phyloP scores from a whole-genome alignment of 2,329 filamentous ascomycete species.

The Tolypocladium inflatum region DNA sequence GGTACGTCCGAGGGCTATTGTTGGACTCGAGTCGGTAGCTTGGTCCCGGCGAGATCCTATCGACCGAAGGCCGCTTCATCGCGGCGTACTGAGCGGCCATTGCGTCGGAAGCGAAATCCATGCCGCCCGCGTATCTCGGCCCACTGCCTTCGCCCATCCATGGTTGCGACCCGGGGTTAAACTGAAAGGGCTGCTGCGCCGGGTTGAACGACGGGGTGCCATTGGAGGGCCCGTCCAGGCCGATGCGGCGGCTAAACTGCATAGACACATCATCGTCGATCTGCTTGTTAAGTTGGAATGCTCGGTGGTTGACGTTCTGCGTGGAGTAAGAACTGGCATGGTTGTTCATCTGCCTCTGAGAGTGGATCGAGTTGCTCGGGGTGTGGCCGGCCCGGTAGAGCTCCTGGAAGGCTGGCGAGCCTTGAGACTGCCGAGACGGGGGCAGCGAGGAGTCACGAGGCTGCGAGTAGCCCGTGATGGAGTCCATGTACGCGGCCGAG shows the following conservation, averaged over 20 bases:
- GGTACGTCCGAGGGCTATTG: slow-evolving; percentile 15
- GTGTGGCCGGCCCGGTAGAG: slow-evolving; percentile 26
- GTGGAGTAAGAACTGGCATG: slow-evolving; percentile 37
- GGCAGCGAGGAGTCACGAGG: slow-evolving; percentile 48
- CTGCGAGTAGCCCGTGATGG: slow-evolving; percentile 17
- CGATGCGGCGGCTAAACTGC: slow-evolving; percentile 22
- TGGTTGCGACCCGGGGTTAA: slow-evolving; percentile 36
- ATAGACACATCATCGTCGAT: slow-evolving; percentile 26
- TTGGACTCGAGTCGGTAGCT: slow-evolving; percentile 19
- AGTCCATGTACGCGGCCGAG: slow-evolving; percentile 29
- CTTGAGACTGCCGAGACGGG: slow-evolving; percentile 43
- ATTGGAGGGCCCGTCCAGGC: slow-evolving; percentile 19
- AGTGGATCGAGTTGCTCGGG: slow-evolving; percentile 34
- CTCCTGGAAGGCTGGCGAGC: slow-evolving; percentile 26
- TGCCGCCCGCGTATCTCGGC: slow-evolving; percentile 16
- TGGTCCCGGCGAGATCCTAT: slow-evolving; percentile 25
- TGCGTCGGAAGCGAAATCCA: slow-evolving; percentile 22
- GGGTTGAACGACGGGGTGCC: slow-evolving; percentile 15
- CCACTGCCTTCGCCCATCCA: slow-evolving; percentile 28
- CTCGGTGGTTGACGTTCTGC: slow-evolving; percentile 27
- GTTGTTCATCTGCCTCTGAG: slow-evolving; percentile 33
- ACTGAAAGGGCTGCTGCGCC: slow-evolving; percentile 29
- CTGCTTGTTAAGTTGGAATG: slow-evolving; percentile 27
- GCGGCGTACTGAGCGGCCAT: slow-evolving; percentile 14
- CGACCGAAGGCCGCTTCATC: slow-evolving; percentile 27